Evolutionary conservation across 2,329 filamentous ascomycete genomes (phyloP), one percentile per base, ranked within the genome.

Genomic region (Pyrenophora tritici-repentis): DNA sequence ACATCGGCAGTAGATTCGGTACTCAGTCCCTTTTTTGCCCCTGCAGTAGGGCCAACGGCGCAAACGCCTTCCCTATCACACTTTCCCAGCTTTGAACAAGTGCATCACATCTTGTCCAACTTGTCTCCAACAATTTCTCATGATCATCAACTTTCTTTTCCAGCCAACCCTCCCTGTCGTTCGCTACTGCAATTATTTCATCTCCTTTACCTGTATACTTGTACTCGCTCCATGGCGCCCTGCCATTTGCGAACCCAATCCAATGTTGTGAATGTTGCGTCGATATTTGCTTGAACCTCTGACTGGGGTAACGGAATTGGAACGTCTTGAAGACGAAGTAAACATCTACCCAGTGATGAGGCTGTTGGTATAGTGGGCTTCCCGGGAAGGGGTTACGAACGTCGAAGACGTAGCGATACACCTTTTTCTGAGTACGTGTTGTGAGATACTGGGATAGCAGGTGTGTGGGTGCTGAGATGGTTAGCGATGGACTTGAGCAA

Each of bases 271-370:
- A 64, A 38, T 67, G 63, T 9, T 44, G 45, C 10, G 53, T 59
- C 3, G 65, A 66, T 3, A 62, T 54, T 1, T 56, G 40, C 29
- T 62, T 61, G 4, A 66, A 47, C 20, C 42, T 47, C 32, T 60
- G 48, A 1, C 33, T 38, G 1, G 59, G 56, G 33, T 57, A 56
- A 8, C 60, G 40, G 48, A 66, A 64, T 20, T 63, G 62, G 29
- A 50, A 56, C 2, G 58, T 58, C 12, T 56, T 47, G 55, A 68
- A 71, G 9, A 70, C 42, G 22, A 57, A 67, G 40, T 69, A 68
- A 0, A 67, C 46, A 31, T 71, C 66, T 2, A 68, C 62, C 65
- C 63, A 65, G 34, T 70, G 65, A 42, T 72, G 68, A 2, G 65
- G 39, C 16, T 56, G 50, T 12, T 62, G 52, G 39, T 62, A 65